A percentile compares a stretch with the other conserved stretches of the same genome.
These are phyloP conservation scores for Phlebiopsis flavidoalba DNA, from an alignment of 768 basidiomycete species.

Conservation along the genomic window DNA sequence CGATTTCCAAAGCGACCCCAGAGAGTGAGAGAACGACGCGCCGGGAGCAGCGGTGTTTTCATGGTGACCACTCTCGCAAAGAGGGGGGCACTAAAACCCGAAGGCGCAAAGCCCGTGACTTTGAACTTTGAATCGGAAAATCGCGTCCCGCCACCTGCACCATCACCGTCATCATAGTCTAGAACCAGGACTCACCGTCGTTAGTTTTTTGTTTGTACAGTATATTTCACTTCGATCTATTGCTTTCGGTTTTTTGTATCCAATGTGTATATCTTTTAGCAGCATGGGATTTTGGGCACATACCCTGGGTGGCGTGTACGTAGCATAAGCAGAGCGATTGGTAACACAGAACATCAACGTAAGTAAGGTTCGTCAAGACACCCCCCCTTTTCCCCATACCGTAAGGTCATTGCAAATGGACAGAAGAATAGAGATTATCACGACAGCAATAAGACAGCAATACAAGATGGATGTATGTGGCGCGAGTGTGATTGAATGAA, in stretches of 20 bases:
- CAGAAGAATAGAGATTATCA: background rate
- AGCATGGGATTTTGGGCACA: background rate
- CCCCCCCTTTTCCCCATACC: too few relatives aligned
- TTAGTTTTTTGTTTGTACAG: conserved; percentile 2
- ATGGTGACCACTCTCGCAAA: conserved; percentile 66
- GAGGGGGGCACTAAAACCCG: conserved; percentile 57
- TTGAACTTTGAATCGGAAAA: conserved; percentile 18
- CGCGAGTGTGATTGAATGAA: background rate
- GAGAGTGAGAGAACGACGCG: conserved; percentile 48
- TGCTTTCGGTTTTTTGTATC: conserved; percentile 5
- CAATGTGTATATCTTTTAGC: conserved; percentile 1
- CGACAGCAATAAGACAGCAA: conserved; percentile 6
- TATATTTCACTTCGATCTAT: background rate
- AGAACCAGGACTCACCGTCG: background rate
- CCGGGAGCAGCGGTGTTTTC: conserved; percentile 13
- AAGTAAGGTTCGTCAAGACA: background rate
- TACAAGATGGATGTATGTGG: conserved; percentile 4
- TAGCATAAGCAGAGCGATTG: background rate
- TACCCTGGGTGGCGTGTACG: background rate
- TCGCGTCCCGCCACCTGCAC: conserved; percentile 16
- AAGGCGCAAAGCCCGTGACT: conserved; percentile 25
- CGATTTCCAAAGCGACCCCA: conserved; percentile 53
- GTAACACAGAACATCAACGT: background rate
- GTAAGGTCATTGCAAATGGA: background rate
- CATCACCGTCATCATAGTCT: conserved; percentile 8